Conservation (phyloP, 192 early-diverging fungal genomes). For the Backusella tarrabulga region DNA sequence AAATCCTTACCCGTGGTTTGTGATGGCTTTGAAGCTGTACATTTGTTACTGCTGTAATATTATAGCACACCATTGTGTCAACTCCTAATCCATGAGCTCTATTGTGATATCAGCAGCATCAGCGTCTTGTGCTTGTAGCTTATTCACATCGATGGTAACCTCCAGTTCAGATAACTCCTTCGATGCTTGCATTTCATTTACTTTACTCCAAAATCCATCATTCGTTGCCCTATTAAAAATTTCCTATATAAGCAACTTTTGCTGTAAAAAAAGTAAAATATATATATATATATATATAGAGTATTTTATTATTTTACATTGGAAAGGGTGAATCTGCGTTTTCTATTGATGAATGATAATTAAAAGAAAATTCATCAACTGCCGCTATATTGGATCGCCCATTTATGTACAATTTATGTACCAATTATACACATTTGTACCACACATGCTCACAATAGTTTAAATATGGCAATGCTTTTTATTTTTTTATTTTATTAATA, state of each 20-base stretch:
- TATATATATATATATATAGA: no score
- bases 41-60: not conserved
- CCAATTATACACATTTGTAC: not conserved
- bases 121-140: not conserved
- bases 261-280: no score
- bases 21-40: not conserved
- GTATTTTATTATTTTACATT: no score
- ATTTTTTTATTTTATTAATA: slow-evolving; percentile 39
- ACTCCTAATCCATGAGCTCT: not conserved
- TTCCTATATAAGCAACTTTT: no score
- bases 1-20: not conserved
- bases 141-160: not conserved
- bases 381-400: not conserved
- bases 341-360: no score
- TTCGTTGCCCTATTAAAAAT: no score
- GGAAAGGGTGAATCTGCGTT: no score
- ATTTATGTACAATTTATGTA: not conserved
- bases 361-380: not conserved
- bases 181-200: no score
- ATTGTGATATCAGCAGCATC: not conserved
- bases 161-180: not conserved
- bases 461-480: slow-evolving; percentile 55
- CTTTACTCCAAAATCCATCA: no score
- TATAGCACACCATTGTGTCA: not conserved
- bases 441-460: not conserved